Evolutionary conservation across 169 alveolate species (phyloP), one percentile per base, ranked within the genome.

Genomic region (Plasmodium ovale): DNA sequence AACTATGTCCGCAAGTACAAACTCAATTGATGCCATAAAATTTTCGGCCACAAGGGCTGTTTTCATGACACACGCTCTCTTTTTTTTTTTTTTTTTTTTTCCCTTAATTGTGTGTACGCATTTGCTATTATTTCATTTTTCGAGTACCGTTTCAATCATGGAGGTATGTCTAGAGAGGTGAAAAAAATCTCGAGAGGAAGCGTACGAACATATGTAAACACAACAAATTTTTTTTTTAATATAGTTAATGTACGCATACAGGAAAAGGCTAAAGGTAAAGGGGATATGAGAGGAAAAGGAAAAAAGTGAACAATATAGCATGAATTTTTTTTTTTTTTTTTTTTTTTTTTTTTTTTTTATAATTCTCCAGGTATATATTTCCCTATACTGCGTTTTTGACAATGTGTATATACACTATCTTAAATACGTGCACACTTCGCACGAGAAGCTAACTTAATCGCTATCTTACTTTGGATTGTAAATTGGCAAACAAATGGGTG

Each of bases 401-500:
- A n/a, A n/a, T 37, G 9, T 35, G 31, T 44, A 44, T 39, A 56
- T 10, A 51, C 35, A 51, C n/a, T 10, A 10, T 16, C 21, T 9
- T 56, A 56, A 16, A 53, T 53, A 53, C 14, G 64, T 14, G 3
- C 14, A 14, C n/a, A n/a, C n/a, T n/a, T n/a, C n/a, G n/a, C n/a
- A n/a, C n/a, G n/a, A n/a, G n/a, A n/a, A n/a, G n/a, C n/a, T n/a
- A n/a, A n/a, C n/a, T n/a, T n/a, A n/a, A n/a, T n/a, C n/a, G n/a
- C n/a, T n/a, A n/a, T n/a, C n/a, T n/a, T 44, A 91, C 95, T 92
- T 89, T 88, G 92, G 93, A 58, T 92, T 90, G 69, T 87, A 77
- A 68, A 88, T 87, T 19, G 98, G 98, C 49, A 96, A 92, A 67
- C 98, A 96, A 44, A 96, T 87, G 14, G 98, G 98, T 0, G 97